Evolutionary conservation across 306 rosid genomes (phyloP).

Genomic region (Casuarina cunninghamiana): DNA sequence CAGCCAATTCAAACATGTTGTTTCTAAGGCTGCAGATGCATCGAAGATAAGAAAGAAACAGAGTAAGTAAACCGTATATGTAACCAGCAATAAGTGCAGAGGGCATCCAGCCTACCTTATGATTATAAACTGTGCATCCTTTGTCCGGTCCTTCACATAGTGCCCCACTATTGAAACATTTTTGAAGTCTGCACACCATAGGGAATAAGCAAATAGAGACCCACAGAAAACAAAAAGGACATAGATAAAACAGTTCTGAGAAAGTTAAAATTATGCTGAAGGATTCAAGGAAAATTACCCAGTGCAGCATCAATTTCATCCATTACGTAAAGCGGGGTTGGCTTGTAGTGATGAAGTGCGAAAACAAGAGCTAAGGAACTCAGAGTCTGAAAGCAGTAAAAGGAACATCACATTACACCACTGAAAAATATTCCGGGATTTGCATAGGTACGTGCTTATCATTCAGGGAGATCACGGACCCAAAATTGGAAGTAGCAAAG

Average conservation of each 20-base stretch:
- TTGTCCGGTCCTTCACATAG: conserved; percentile 90
- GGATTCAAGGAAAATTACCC: conserved; percentile 41
- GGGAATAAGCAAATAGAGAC: conserved; percentile 17
- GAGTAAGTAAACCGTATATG: not conserved
- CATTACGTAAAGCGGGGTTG: conserved; percentile 96
- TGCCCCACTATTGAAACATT: conserved; percentile 93
- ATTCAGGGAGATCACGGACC: conserved; percentile 7
- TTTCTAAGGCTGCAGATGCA: conserved; percentile 70
- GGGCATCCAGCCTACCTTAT: conserved; percentile 58
- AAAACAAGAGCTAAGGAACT: conserved; percentile 97
- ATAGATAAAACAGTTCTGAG: not conserved
- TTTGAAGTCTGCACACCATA: conserved; percentile 71
- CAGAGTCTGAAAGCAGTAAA: conserved; percentile 68
- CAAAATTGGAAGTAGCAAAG: not conserved
- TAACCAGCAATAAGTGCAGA: not conserved
- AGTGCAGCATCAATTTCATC: conserved; percentile 98
- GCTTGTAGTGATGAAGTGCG: conserved; percentile 98
- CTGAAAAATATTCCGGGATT: not conserved
- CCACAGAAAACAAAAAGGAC: not conserved
- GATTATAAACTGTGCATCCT: conserved; percentile 86
- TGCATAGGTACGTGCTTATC: conserved; percentile 4
- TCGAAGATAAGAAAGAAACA: conserved; percentile 14
- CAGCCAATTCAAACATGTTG: conserved; percentile 97
- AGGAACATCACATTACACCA: conserved; percentile 10
- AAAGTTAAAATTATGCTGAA: not conserved